phyloP scores from a whole-genome alignment of 1,284 basidiomycete species.

The Melampsora americana region DNA sequence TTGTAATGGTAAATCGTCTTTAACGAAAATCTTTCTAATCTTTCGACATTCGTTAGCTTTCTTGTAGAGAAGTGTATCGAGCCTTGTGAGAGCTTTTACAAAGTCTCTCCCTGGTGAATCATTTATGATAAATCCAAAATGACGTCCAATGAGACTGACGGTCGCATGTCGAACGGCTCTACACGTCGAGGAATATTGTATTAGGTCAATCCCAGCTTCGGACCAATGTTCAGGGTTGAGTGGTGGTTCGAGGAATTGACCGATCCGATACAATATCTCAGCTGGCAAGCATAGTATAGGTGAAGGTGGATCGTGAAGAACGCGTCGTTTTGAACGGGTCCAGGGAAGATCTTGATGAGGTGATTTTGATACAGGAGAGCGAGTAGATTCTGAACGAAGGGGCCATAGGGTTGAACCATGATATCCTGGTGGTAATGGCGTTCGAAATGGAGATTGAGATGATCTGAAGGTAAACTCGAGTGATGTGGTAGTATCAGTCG shows the following conservation, averaged over 20 bases:
- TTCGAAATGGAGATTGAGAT: not conserved
- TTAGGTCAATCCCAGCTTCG: not conserved
- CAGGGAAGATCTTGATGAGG: not conserved
- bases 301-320: not conserved
- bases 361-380: not conserved
- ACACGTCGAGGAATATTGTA: not conserved
- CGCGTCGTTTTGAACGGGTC: not conserved
- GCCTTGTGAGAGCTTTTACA: not conserved
- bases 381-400: not conserved
- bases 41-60: not conserved
- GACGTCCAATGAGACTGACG: not conserved
- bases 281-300: conserved; percentile 7
- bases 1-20: not conserved
- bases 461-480: not conserved
- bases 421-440: not conserved
- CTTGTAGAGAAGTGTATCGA: not conserved
- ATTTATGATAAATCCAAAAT: not conserved
- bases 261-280: not conserved
- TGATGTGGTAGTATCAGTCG: not conserved
- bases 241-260: conserved; percentile 6
- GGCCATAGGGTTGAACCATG: not conserved
- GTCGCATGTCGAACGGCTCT: not conserved
- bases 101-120: not conserved
- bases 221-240: not conserved
- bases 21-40: not conserved